A percentile compares a stretch with the other conserved stretches of the same genome.
These are phyloP conservation scores for Litsea cubeba DNA, from an alignment of 164 flowering plant genomes.

Conservation along the genomic window DNA sequence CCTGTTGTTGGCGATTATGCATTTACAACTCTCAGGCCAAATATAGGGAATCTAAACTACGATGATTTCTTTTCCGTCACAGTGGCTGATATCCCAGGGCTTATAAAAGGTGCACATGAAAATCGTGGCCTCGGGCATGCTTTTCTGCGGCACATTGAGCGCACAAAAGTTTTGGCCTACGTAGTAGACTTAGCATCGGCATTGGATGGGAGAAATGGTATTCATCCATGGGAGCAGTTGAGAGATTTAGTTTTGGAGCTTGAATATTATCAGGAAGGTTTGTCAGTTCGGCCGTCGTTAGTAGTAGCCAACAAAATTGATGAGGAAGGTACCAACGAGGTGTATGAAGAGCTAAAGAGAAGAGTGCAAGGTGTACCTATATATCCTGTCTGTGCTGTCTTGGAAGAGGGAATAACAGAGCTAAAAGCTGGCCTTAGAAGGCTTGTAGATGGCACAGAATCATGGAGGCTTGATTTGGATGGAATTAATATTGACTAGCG, in stretches of 20 bases:
- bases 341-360: slow-evolving; percentile 61
- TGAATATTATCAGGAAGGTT: slow-evolving; percentile 66
- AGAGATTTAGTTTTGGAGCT: slow-evolving; percentile 74
- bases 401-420: slow-evolving; percentile 80
- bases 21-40: slow-evolving; percentile 91
- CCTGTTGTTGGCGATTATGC: slow-evolving; percentile 85
- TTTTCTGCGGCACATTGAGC: slow-evolving; percentile 87
- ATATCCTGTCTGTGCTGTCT: slow-evolving; percentile 79
- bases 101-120: slow-evolving; percentile 89
- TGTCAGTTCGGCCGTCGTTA: slow-evolving; percentile 71
- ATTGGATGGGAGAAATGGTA: slow-evolving; percentile 68
- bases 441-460: slow-evolving; percentile 59
- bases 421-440: slow-evolving; percentile 64
- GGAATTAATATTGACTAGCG: slow-evolving; percentile 33
- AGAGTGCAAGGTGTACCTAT: slow-evolving; percentile 72
- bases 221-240: slow-evolving; percentile 90
- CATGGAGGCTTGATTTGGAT: slow-evolving; percentile 36
- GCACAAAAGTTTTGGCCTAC: slow-evolving; percentile 83
- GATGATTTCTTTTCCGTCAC: slow-evolving; percentile 68
- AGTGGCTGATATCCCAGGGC: slow-evolving; percentile 94
- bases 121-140: slow-evolving; percentile 98
- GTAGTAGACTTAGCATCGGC: slow-evolving; percentile 86
- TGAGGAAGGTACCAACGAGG: slow-evolving; percentile 67
- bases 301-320: slow-evolving; percentile 90
- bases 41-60: slow-evolving; percentile 72